phyloP scores from a whole-genome alignment of 768 basidiomycete genomes.

The Galerina marginata region DNA sequence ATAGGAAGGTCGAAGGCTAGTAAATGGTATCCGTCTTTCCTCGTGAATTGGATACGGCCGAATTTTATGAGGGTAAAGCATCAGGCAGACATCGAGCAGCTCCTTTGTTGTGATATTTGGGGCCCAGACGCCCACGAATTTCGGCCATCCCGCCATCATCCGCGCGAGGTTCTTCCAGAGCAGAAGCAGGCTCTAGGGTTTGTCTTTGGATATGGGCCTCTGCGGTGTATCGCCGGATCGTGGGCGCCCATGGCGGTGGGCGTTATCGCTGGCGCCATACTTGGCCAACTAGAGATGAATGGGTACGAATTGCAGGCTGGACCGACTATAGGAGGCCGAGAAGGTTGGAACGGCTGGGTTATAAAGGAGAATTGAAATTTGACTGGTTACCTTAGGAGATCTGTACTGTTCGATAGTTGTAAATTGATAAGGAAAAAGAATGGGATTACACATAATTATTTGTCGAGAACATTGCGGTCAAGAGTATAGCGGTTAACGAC shows the following conservation, averaged over 20 bases:
- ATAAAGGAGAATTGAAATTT: background rate
- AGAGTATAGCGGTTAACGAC: too few relatives aligned
- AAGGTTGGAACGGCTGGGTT: slow-evolving; percentile 53
- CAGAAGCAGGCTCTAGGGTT: slow-evolving; percentile 28
- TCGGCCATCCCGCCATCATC: slow-evolving; percentile 46
- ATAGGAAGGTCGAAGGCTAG: slow-evolving; percentile 38
- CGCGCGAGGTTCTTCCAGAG: slow-evolving; percentile 21
- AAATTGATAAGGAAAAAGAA: too few relatives aligned
- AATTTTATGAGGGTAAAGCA: slow-evolving; percentile 17
- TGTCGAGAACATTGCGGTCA: too few relatives aligned
- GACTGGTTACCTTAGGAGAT: too few relatives aligned
- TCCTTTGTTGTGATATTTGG: slow-evolving; percentile 43
- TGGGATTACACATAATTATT: too few relatives aligned
- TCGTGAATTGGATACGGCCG: background rate
- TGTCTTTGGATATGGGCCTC: slow-evolving; percentile 54
- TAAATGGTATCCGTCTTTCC: slow-evolving; percentile 11
- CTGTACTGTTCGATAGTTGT: too few relatives aligned
- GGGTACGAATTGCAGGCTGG: slow-evolving; percentile 34
- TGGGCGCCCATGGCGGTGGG: slow-evolving; percentile 61
- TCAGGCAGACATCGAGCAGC: slow-evolving; percentile 40
- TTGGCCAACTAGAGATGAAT: slow-evolving; percentile 38
- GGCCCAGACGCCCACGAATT: slow-evolving; percentile 41
- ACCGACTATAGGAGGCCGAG: slow-evolving; percentile 37
- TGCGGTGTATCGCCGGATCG: slow-evolving; percentile 51
- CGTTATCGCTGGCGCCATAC: slow-evolving; percentile 47